Percentiles rank a stretch among this genome's conserved stretches.
These are phyloP conservation scores for Starmerella davenportii DNA, from an alignment of 805 yeast species.

Conservation along the genomic window DNA sequence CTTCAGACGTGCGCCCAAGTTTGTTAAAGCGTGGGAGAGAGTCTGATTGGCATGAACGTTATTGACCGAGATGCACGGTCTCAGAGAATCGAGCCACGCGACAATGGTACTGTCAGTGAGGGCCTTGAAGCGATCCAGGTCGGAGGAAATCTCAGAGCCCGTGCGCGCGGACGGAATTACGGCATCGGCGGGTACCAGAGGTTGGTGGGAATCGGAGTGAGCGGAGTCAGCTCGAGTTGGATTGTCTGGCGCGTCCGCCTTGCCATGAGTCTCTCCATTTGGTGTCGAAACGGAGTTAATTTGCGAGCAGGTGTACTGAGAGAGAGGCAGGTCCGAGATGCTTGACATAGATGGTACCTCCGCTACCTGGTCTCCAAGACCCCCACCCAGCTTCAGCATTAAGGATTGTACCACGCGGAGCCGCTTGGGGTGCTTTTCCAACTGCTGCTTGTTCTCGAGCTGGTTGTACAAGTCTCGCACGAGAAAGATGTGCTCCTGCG, in stretches of 20 bases:
- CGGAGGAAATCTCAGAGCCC: not conserved
- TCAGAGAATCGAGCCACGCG: not conserved
- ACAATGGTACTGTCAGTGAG: not conserved
- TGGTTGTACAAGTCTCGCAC: not conserved
- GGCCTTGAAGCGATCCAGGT: not conserved
- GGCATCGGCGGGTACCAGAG: too few species aligned
- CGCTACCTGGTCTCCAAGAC: not conserved
- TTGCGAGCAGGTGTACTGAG: not conserved
- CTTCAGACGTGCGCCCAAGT: slow-evolving; percentile 3
- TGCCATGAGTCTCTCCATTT: too few species aligned
- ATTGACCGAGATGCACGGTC: not conserved
- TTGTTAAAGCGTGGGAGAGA: slow-evolving; percentile 1
- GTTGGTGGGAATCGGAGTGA: too few species aligned
- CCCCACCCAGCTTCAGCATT: not conserved
- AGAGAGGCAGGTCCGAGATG: not conserved
- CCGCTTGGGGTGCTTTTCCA: not conserved
- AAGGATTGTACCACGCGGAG: not conserved
- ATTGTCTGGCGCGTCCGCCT: not conserved
- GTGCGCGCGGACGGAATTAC: not conserved
- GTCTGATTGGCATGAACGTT: not conserved
- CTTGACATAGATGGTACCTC: not conserved
- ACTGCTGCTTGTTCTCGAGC: not conserved
- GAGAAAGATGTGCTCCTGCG: not conserved
- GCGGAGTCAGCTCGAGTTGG: too few species aligned
- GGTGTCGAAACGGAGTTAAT: not conserved